A percentile compares a stretch with the other conserved stretches of the same genome.
phyloP scores from a whole-genome alignment of 1,284 basidiomycete species.

The Boletellus sp. region DNA sequence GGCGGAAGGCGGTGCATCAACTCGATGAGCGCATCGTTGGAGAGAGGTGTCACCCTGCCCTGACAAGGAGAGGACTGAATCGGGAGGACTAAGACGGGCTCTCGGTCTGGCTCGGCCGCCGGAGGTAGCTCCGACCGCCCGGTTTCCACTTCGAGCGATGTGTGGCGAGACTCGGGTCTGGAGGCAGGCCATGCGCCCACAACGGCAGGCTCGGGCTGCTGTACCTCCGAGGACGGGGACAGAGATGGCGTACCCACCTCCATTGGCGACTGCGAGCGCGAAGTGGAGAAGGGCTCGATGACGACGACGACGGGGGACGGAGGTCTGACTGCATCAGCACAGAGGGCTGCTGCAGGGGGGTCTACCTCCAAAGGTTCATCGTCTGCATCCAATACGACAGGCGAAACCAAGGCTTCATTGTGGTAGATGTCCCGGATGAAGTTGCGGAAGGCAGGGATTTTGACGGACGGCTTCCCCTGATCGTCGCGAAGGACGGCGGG shows the following conservation, averaged over 20 bases:
- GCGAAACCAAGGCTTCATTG: slow-evolving; percentile 7
- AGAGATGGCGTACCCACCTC: slow-evolving; percentile 41
- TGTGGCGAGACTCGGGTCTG: slow-evolving; percentile 23
- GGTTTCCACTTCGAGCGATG: slow-evolving; percentile 14
- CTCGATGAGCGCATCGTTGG: slow-evolving; percentile 9
- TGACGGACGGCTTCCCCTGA: slow-evolving; percentile 17
- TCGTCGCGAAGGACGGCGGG: slow-evolving; percentile 18
- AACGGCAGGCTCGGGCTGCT: slow-evolving; percentile 26
- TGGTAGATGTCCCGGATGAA: slow-evolving; percentile 32
- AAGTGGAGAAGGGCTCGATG: slow-evolving; percentile 20
- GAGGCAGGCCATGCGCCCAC: slow-evolving; percentile 36
- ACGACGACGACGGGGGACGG: slow-evolving; percentile 16
- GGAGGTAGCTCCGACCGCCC: slow-evolving; percentile 8
- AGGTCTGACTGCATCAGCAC: slow-evolving; percentile 17
- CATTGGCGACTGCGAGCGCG: slow-evolving; percentile 46
- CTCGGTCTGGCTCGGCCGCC: slow-evolving; percentile 1
- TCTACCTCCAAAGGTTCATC: slow-evolving; percentile 15
- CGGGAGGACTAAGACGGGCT: not conserved
- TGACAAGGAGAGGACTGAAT: slow-evolving; percentile 1
- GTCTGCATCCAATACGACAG: slow-evolving; percentile 7
- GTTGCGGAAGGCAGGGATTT: slow-evolving; percentile 32
- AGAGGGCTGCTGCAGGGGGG: slow-evolving; percentile 6
- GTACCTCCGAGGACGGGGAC: slow-evolving; percentile 16
- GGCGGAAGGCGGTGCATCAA: slow-evolving; percentile 22
- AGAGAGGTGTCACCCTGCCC: slow-evolving; percentile 4